Evolutionary conservation across 2,329 filamentous ascomycete species (phyloP), one percentile per base, ranked within the genome.

Genomic region (Coniochaeta prunicola): DNA sequence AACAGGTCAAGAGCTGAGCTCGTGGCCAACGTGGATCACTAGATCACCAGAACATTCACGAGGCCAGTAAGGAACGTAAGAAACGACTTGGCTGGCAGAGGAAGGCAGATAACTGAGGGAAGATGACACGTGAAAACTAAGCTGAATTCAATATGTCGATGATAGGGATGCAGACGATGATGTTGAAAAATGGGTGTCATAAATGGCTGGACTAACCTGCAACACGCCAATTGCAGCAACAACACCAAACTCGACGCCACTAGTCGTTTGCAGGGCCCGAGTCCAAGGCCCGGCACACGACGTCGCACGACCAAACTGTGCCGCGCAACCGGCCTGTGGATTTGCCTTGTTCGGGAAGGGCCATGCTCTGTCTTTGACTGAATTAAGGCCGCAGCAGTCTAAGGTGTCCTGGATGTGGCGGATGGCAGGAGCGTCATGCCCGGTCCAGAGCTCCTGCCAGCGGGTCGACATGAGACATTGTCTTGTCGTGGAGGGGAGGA

Each of bases 301-400:
- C 15, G 59, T 66, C 0, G 66, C 69, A 31, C 83, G 74, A 0
- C 75, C 74, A 62, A 77, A 84, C 4, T 76, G 70, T 53, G 74
- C 68, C 4, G 72, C 63, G 65, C 86, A 88, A 13, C 21, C 59
- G 45, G 45, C 66, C 61, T 50, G 70, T 56, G 56, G 65, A 63
- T 57, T 7, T 5, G 58, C 57, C 2, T 45, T 62, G 24, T 33
- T 31, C 0, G 76, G 75, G 60, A 88, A 89, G 0, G 88, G 88
- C 75, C 80, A 90, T 0, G 82, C 80, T 63, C 80, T 82, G 65
- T 91, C 86, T 31, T 68, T 70, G 30, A 83, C 67, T 4, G 75
- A 79, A 58, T 77, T 77, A 34, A 89, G 75, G 0, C 88, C 88
- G 64, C 88, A 91, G 73, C 88, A 91, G 8, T 80, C 68, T 33